Base-by-base conservation (phyloP, 1,139 yeast species). In the Yamadazyma dendronema region DNA sequence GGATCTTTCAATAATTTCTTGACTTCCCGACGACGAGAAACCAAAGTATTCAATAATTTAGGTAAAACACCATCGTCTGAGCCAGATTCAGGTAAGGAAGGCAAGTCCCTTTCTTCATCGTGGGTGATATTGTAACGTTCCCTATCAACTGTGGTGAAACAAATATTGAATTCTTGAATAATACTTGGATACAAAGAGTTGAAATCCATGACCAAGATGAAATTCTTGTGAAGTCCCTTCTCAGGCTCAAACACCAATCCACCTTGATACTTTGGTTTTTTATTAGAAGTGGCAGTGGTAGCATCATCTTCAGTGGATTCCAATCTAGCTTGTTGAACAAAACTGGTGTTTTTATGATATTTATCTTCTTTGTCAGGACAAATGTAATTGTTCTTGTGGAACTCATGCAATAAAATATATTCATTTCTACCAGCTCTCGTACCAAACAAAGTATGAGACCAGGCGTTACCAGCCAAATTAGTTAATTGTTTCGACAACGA, bases 181-280 rank as follows among this genome's bases (percentile, higher is more conserved):
- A 94, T 90, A 50, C 96, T 86, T 16, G 99, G 99, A 59, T 94
- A 94, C 66, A 94, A 75, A 33, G 97, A 88, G 65, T 94, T 94
- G 81, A 92, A 94, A 65, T 94, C 99, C 97, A 94, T 90, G 21
- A 94, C 98, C 49, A 92, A 65, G 8, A 89, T 79, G 54, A 84
- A 86, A 48, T 88, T 85, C 55, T 88, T 89, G 57, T 92, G 96
- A 33, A 94, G 69, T 1, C 99, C 98, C 57, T 84, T 87, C 54
- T 86, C 97, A 0, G 99, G 99, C 47, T 92, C 98, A 61, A 94
- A 87, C 31, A 94, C 99, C 50, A 88, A 75, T 57, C 99, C 97
- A 71, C 99, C 99, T 60, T 87, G 90, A 60, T 70, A 94, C 57
- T 89, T 89, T 15, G 95, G 83, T 56, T 86, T 87, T 51, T 80